Evolutionary conservation across 306 rosid species (phyloP).

Genomic region (Glycine soja): DNA sequence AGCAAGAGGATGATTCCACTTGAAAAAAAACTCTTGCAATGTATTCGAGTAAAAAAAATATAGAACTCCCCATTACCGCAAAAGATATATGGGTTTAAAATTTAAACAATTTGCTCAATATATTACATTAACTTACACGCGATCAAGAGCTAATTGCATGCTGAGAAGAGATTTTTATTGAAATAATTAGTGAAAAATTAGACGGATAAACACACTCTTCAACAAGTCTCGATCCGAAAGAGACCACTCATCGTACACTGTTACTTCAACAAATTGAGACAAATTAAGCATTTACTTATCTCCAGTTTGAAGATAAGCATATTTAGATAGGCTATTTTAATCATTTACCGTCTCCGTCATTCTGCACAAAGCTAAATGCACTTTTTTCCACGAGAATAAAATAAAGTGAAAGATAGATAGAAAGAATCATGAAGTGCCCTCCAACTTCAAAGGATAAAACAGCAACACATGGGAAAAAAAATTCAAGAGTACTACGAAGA

Average conservation of each 20-base stretch:
- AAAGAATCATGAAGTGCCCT: constrained; percentile 15
- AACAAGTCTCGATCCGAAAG: constrained; percentile 11
- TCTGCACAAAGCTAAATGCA: constrained; percentile 24
- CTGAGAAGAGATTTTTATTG: not conserved
- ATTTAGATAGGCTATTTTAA: not conserved
- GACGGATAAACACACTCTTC: constrained; percentile 27
- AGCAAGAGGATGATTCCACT: constrained; percentile 15
- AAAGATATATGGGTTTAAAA: not conserved
- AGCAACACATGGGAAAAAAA: not conserved
- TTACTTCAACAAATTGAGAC: constrained; percentile 26
- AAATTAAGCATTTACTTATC: not conserved
- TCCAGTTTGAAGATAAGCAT: not conserved
- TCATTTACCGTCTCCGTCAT: not conserved
- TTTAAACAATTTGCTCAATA: not conserved
- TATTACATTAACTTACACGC: constrained; percentile 41
- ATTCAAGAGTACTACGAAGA: not conserved
- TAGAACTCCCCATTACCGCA: not conserved
- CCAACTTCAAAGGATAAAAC: constrained; percentile 27
- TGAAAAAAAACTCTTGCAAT: not conserved
- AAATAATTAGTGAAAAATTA: constrained; percentile 18
- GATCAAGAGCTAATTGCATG: not conserved
- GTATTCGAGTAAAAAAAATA: not conserved
- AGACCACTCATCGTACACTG: constrained; percentile 14
- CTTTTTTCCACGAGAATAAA: constrained; percentile 33
- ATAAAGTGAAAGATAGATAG: constrained; percentile 15